Conservation (phyloP, 345 rosid genomes). For the Gossypium herbaceum region DNA sequence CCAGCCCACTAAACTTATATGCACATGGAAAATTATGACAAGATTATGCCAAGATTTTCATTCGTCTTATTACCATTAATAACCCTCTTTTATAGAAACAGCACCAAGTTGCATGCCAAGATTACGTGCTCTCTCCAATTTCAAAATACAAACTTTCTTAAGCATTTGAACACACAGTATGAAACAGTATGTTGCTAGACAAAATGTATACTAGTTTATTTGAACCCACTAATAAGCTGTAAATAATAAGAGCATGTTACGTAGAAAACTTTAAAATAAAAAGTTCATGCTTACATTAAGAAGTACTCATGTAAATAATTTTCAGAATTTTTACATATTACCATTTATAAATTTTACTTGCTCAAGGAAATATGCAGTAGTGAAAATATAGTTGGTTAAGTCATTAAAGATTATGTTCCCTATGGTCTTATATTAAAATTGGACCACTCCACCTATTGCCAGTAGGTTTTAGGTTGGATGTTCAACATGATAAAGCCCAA, state of each 20-base stretch:
- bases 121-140: not conserved
- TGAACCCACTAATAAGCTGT: not conserved
- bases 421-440: too few relatives aligned
- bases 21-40: not conserved
- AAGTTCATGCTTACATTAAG: not conserved
- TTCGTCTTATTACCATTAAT: not conserved
- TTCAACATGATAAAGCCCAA: not conserved
- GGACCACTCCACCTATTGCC: not conserved
- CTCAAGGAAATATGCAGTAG: not conserved
- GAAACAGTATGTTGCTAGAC: not conserved
- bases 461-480: not conserved
- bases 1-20: not conserved
- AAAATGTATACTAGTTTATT: not conserved
- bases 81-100: not conserved
- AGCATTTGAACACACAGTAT: not conserved
- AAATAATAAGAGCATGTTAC: not conserved
- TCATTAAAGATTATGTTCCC: not conserved
- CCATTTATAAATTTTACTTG: not conserved
- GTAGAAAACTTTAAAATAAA: not conserved
- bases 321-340: not conserved
- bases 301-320: not conserved
- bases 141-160: not conserved
- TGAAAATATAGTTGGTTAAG: not conserved
- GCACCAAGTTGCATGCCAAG: not conserved
- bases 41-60: not conserved